phyloP scores from a whole-genome alignment of 1,284 basidiomycete genomes.

The Trichosporon faecale region DNA sequence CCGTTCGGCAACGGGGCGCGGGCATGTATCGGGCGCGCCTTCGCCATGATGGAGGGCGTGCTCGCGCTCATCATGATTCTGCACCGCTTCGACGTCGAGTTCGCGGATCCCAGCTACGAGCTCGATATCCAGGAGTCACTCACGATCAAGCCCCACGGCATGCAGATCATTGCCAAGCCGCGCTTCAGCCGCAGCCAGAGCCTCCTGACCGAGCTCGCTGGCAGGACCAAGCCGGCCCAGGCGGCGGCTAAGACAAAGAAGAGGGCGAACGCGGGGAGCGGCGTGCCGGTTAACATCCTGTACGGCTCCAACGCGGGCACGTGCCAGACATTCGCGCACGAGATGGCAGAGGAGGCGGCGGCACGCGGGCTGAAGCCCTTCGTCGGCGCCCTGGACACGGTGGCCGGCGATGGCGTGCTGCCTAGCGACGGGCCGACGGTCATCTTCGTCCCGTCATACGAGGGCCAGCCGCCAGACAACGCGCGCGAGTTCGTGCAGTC shows the following conservation, averaged over 20 bases:
- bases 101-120: constrained; percentile 54
- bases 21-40: constrained; percentile 50
- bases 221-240: constrained; percentile 33
- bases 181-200: constrained; percentile 7
- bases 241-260: constrained; percentile 7
- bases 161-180: constrained; percentile 42
- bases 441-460: constrained; percentile 58
- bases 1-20: constrained; percentile 30
- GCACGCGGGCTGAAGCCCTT: constrained; percentile 54
- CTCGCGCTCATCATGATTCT: constrained; percentile 54
- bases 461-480: constrained; percentile 48
- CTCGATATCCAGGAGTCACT: constrained; percentile 55
- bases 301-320: constrained; percentile 47
- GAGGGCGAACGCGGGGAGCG: background rate
- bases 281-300: background rate
- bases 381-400: constrained; percentile 55
- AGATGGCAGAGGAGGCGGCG: constrained; percentile 54
- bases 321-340: constrained; percentile 57
- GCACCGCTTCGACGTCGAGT: constrained; percentile 55
- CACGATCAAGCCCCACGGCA: constrained; percentile 56
- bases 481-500: background rate
- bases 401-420: constrained; percentile 43
- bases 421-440: constrained; percentile 56
- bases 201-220: constrained; percentile 2
- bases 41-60: constrained; percentile 57